Evolutionary conservation across 495 filamentous ascomycete genomes (phyloP), one percentile per base, ranked within the genome.

Genomic region (Pseudevernia furfuracea): DNA sequence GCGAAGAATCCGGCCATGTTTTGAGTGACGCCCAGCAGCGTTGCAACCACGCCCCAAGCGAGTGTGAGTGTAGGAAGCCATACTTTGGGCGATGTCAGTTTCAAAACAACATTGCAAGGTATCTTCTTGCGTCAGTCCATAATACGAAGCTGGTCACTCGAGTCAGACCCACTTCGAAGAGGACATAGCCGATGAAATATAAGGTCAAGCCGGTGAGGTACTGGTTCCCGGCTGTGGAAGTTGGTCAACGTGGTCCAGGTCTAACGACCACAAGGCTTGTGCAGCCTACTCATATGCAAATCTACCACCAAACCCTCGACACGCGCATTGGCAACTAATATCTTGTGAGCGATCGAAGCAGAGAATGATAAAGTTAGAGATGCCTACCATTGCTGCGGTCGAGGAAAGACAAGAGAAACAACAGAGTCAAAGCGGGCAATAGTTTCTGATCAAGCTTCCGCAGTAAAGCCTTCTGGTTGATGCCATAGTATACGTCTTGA

Each of bases 121-220:
- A 91, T 74, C 78, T 86, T 59, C 25, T 59, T 49, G 58, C 21
- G 44, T 69, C 30, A 69, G 41, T 34, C 11, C 38, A 38, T 37
- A 21, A 58, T 49, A 15, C 46, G 43, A 52, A 19, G 41, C 66
- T 23, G 12, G 36, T 28, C 9, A 36, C 30, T 25, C 7, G 23
- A 3, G 30, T 15, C 1, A 34, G 38, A 36, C 12, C n/a, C 36
- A 75, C 74, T 65, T 87, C 84, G 58, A 87, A 85, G 17, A 89
- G 72, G 25, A 90, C 86, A 71, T 92, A 92, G 55, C 87, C 88
- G 58, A 91, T 77, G 72, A 91, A 92, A 71, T 89, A 91, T 1
- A 92, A 71, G 0, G 88, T 90, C 43, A 91, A 73, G 0, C 87
- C 83, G 6, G 84, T 87, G 0, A 91, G 77, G 64, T 91, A 90